Base-by-base conservation (phyloP, 1,139 yeast genomes). In the Eremothecium coryli region DNA sequence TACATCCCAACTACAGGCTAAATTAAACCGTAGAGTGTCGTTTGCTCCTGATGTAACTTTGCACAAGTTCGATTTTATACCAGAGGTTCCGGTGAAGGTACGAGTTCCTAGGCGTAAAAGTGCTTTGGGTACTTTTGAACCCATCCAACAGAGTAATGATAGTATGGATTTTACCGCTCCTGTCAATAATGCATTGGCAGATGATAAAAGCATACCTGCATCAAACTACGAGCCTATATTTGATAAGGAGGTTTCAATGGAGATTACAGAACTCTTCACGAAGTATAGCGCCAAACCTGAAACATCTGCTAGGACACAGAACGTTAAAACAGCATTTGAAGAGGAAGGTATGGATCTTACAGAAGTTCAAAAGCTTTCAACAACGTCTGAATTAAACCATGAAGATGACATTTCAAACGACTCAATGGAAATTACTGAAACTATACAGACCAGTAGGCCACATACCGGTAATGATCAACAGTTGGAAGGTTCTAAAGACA, bases 31-130 rank as follows among this genome's bases (percentile, higher is more conserved):
- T 44, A 56, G 86, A 23, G 86, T 79, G 0, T 76, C 84, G 1
- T 79, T 79, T 61, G 84, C 85, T 2, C 84, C 84, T 1, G 86
- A 78, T 47, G 86, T 78, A 0, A 78, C 85, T 0, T 58, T 79
- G 23, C 85, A 78, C 53, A 76, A 76, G 46, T 72, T 78, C 37
- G 76, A 71, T 41, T 57, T 70, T 38, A 61, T 70, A 4, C 70
- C 73, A 2, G 50, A 43, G 23, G 46, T 43, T 16, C 45, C 47
- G 20, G 47, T 54, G 4, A 58, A 58, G 38, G 46, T 68, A 40
- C 52, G 70, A 37, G 67, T 65, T 38, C 51, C 51, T 2, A 39
- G 51, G 28, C 28, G 52, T 28, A 39, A 37, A 22, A n/a, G 21
- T 12, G 2, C 26, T 17, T 29, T 6, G 27, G 14, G 13, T n/a